Base-by-base conservation (phyloP, 2,329 filamentous ascomycete genomes). In the Colletotrichum musicola region DNA sequence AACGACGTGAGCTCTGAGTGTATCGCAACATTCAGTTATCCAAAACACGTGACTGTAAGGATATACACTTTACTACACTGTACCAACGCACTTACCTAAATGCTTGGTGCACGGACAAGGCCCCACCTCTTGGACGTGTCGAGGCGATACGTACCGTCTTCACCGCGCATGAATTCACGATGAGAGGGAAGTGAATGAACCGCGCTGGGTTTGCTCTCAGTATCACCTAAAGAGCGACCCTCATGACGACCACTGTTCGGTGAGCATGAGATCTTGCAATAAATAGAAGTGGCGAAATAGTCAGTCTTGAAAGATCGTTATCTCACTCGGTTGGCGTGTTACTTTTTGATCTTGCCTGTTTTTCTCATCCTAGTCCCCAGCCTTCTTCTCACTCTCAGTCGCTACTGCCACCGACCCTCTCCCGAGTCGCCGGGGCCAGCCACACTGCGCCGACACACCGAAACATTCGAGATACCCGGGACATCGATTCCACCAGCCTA, bases 121-220 rank as follows among this genome's bases (percentile, higher is more conserved):
- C 30, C 30, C 30, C 30, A 35, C 30, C 10, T 35, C 30, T 35
- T 30, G 6, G 6, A 30, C 2, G 27, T 30, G 7, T 30, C 30
- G 30, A 35, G 30, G 30, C 12, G 62, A 53, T 64, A 68, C 61
- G 53, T 64, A 60, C 49, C 55, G 27, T 65, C 50, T 10, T 35
- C 55, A 50, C 38, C 62, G 65, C 65, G 62, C 55, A 47, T 12
- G 16, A 56, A 42, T 51, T 56, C 62, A 56, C 49, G 50, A 60
- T 68, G 65, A 60, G 51, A 56, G 44, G 51, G 51, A 44, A 16
- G 49, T 40, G 42, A 7, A 54, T 54, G 40, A 44, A 67, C 51
- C 46, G 59, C 58, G 57, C 44, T 51, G 47, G 51, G 44, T 20
- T 56, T 58, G 25, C 51, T 64, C 40, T 49, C 47, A 61, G 54